phyloP scores from a whole-genome alignment of 768 basidiomycete genomes.

The Podaxis sp. region DNA sequence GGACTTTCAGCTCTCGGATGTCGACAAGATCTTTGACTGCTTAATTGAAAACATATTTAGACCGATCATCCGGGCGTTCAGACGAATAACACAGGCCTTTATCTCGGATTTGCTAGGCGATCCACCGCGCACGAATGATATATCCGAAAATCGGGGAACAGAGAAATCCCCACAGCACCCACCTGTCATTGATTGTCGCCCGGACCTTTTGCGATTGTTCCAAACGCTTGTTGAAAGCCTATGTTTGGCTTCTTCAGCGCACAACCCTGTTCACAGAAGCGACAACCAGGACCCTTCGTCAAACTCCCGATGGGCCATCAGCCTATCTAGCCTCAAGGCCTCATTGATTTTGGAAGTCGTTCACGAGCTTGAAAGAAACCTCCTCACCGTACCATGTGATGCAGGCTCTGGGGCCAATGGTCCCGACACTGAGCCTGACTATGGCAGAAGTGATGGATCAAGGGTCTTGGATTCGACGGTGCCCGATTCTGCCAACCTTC shows the following conservation, averaged over 20 bases:
- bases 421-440: background rate
- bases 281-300: background rate
- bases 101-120: background rate
- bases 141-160: background rate
- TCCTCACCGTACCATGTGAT: conserved; percentile 16
- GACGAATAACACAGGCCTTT: background rate
- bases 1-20: background rate
- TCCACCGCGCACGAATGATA: background rate
- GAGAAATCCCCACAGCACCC: background rate
- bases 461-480: background rate
- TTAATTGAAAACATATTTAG: conserved; percentile 8
- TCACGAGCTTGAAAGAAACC: conserved; percentile 35
- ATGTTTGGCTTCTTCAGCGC: background rate
- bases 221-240: conserved; percentile 4
- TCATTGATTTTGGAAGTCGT: conserved; percentile 38
- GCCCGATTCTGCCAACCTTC: conserved; percentile 1
- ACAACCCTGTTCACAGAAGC: background rate
- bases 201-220: conserved; percentile 9
- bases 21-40: conserved; percentile 8
- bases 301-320: background rate
- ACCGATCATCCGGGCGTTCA: conserved; percentile 7
- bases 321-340: conserved; percentile 6
- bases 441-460: background rate
- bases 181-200: conserved; percentile 1
- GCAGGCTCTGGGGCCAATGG: background rate